Base-by-base conservation (phyloP, 805 yeast species). In the Kuraishia borneana region DNA sequence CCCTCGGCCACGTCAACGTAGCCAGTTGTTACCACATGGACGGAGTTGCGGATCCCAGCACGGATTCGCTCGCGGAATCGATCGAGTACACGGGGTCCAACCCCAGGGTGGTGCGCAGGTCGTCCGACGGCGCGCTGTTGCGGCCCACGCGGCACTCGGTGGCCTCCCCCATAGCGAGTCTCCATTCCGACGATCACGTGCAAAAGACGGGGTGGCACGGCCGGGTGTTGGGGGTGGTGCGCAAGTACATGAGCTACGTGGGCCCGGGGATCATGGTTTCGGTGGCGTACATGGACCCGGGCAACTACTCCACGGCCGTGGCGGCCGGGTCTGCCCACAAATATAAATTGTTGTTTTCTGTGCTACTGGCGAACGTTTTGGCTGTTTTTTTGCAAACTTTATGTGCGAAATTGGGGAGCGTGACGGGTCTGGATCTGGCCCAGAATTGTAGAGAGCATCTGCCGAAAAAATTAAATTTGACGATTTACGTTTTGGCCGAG, bases 221-320 rank as follows among this genome's bases (percentile, higher is more conserved):
- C 28, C 16, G 7, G 13, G 16, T 25, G 83, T 82, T 30, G 26
- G 18, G 31, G 7, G 20, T 29, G 2, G 21, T 54, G 13, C 44
- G 36, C 34, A 68, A 65, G 36, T 70, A 66, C 52, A 37, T 61
- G 39, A 44, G 48, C 20, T 65, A 61, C 51, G 65, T 89, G n/a
- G 97, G 97, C 0, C 97, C 97, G 0, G 97, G 98, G 0, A 61
- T 89, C 32, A 81, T 89, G 94, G 94, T 92, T 2, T 71, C 88
- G 4, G 95, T 89, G 22, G 89, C 96, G 0, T 92, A 88, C 54
- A 84, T 92, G 85, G 97, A 89, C 48, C 97, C 98, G 0, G 98
- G 98, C 4, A 89, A 92, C 58, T 89, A 88, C 56, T 81, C 95
- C 26, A 84, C 96, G 1, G 94, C 92, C 7, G 95, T 89, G 10